Evolutionary conservation across 345 rosid genomes (phyloP).

Genomic region (Aquilaria malaccensis): DNA sequence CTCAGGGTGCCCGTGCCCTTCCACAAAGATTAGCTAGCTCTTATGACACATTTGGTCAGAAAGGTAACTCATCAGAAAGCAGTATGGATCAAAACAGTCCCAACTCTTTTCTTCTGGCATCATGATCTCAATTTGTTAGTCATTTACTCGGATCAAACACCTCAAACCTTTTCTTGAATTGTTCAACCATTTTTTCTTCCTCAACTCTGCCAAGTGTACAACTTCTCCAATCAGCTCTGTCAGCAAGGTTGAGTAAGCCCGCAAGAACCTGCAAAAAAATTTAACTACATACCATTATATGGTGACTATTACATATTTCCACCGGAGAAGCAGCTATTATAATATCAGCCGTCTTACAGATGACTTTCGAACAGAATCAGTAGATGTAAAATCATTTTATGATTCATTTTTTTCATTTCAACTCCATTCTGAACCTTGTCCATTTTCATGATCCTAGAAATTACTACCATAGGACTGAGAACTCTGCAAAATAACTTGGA

Average conservation of each 20-base stretch:
- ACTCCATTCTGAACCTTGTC: no score
- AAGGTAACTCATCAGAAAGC: conserved; percentile 1
- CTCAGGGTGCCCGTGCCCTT: not conserved
- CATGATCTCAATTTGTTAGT: conserved; percentile 8
- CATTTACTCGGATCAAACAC: conserved; percentile 57
- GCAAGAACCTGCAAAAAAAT: conserved; percentile 65
- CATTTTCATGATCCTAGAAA: no score
- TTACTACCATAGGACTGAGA: no score
- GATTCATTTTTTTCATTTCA: no score
- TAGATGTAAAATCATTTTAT: no score
- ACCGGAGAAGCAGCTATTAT: no score
- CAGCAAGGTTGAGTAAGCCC: conserved; percentile 74
- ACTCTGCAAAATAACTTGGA: no score
- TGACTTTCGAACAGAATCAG: no score
- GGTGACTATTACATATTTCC: no score
- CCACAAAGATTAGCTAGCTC: not conserved
- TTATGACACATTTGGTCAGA: conserved; percentile 2
- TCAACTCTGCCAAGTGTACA: conserved; percentile 65
- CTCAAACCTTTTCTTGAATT: conserved; percentile 59
- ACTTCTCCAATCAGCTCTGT: conserved; percentile 83
- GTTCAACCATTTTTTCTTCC: conserved; percentile 50
- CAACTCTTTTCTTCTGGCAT: not conserved
- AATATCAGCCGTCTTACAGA: no score
- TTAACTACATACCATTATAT: not conserved
- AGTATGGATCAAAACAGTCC: conserved; percentile 1